Evolutionary conservation across 257 asterid genomes (phyloP).

Genomic region (Rubia yunnanensis): DNA sequence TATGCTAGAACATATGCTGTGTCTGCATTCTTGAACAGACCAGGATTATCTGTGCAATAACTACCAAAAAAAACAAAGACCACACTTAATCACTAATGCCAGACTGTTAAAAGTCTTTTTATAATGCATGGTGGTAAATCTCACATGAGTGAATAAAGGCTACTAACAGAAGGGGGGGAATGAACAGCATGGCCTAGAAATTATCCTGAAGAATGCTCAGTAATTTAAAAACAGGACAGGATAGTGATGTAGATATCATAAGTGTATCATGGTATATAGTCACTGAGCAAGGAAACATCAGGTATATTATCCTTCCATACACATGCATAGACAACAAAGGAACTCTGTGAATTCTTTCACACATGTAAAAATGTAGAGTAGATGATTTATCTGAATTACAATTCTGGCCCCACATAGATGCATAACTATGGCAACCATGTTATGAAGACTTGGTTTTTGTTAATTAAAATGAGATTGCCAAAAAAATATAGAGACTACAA

Average conservation of each 20-base stretch:
- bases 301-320: not conserved
- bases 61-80: slow-evolving; percentile 37
- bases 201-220: not conserved
- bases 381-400: not conserved
- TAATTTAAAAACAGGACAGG: not conserved
- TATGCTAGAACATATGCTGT: slow-evolving; percentile 97
- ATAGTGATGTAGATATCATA: not conserved
- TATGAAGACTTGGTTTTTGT: not conserved
- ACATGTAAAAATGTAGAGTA: not conserved
- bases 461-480: slow-evolving; percentile 1
- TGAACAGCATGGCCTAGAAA: not conserved
- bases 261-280: not conserved
- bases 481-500: not conserved
- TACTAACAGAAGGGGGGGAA: not conserved
- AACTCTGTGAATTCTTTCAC: not conserved
- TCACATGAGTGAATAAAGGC: not conserved
- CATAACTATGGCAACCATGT: not conserved
- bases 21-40: slow-evolving; percentile 92
- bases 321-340: not conserved
- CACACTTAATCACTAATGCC: slow-evolving; percentile 12
- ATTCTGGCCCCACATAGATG: not conserved
- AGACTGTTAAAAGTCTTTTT: not conserved
- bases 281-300: not conserved
- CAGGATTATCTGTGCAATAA: slow-evolving; percentile 93
- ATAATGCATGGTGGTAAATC: not conserved